Conservation (phyloP, 805 yeast genomes). For the Teunomyces funiuensis region DNA sequence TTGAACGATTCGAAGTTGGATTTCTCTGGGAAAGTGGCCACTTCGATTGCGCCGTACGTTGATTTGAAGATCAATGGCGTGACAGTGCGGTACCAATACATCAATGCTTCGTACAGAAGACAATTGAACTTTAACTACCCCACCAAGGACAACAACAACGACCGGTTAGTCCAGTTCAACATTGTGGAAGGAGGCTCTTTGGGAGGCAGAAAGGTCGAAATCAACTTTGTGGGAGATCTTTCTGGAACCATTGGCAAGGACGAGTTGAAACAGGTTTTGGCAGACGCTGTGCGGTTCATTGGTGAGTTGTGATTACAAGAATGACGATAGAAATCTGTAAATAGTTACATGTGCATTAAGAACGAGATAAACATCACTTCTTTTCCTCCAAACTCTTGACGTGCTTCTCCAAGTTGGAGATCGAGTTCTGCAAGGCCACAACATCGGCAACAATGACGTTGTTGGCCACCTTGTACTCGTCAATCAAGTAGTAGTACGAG, state of each 20-base stretch:
- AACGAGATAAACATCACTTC: constrained; percentile 13
- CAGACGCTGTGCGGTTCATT: constrained; percentile 19
- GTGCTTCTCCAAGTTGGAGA: constrained; percentile 65
- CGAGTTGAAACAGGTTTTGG: constrained; percentile 25
- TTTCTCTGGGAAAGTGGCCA: constrained; percentile 36
- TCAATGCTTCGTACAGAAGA: constrained; percentile 43
- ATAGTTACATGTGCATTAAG: constrained; percentile 3
- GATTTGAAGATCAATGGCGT: constrained; percentile 38
- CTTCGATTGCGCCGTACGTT: constrained; percentile 39
- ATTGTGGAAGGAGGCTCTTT: constrained; percentile 57
- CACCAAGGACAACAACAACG: constrained; percentile 15
- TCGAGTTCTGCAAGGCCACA: constrained; percentile 64
- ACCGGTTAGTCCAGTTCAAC: constrained; percentile 40
- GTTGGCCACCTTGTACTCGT: constrained; percentile 73
- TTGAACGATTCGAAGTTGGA: constrained; percentile 37
- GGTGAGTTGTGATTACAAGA: constrained; percentile 13
- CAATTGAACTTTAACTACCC: constrained; percentile 43
- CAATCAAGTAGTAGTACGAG: constrained; percentile 75
- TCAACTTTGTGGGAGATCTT: constrained; percentile 44
- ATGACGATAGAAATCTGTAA: neutral
- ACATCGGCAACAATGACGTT: constrained; percentile 75
- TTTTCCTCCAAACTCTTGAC: constrained; percentile 59
- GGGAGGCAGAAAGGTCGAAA: constrained; percentile 55
- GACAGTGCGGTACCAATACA: constrained; percentile 44
- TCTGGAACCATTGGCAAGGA: constrained; percentile 18